phyloP scores from a whole-genome alignment of 805 yeast species.

The Ogataea kodamae region DNA sequence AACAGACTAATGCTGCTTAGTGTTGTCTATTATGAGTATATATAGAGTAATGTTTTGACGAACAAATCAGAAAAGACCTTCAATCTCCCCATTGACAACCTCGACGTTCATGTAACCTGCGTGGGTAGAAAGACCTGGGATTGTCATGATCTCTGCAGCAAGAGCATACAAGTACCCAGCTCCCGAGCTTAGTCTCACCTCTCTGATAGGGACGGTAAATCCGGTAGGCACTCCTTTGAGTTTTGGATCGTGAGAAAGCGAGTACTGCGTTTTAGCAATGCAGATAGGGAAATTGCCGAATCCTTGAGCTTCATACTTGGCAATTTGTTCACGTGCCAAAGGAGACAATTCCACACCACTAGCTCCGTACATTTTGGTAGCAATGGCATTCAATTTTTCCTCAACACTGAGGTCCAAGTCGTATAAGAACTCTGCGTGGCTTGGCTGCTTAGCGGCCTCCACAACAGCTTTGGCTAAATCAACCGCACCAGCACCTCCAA shows the following conservation, averaged over 20 bases:
- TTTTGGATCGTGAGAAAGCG: constrained; percentile 77
- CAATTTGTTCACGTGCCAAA: constrained; percentile 67
- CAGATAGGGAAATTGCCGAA: constrained; percentile 77
- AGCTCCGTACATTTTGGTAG: constrained; percentile 77
- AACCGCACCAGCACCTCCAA: constrained; percentile 81
- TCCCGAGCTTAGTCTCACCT: constrained; percentile 80
- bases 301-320: constrained; percentile 67
- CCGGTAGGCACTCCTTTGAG: constrained; percentile 83
- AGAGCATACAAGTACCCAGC: constrained; percentile 83
- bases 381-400: constrained; percentile 63
- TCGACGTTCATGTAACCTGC: constrained; percentile 87
- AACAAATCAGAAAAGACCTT: constrained; percentile 55
- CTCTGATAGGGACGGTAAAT: constrained; percentile 77
- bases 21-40: constrained; percentile 1
- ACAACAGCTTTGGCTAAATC: constrained; percentile 70
- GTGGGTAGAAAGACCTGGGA: constrained; percentile 83
- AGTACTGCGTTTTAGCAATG: constrained; percentile 83
- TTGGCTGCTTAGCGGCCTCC: constrained; percentile 47
- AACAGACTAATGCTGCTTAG: constrained; percentile 29
- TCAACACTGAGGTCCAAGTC: constrained; percentile 57
- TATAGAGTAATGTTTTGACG: no score
- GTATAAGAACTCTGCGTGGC: constrained; percentile 48
- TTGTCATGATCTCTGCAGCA: constrained; percentile 83
- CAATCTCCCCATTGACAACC: constrained; percentile 76
- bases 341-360: constrained; percentile 64